Evolutionary conservation across 805 yeast genomes (phyloP).

Genomic region (Lipomyces anomalus): DNA sequence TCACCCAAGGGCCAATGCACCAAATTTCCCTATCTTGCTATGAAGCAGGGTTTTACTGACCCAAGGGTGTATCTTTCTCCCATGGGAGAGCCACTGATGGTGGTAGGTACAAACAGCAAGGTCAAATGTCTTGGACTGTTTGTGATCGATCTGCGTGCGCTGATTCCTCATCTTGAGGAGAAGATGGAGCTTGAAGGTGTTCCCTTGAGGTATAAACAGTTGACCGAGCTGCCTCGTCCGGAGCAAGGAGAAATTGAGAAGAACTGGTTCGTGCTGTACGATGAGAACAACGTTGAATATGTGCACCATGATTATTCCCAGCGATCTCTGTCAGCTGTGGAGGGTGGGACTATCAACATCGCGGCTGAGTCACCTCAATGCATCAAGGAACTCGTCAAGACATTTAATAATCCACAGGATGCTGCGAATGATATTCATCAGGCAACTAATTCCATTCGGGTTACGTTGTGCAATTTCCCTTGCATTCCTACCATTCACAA

Average conservation of each 20-base stretch:
- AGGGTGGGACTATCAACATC: too few species aligned
- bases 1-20: slow-evolving; percentile 12
- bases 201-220: slow-evolving; percentile 9
- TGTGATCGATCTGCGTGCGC: slow-evolving; percentile 18
- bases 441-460: slow-evolving; percentile 8
- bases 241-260: slow-evolving; percentile 6
- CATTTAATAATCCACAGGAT: too few species aligned
- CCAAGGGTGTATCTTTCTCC: slow-evolving; percentile 20
- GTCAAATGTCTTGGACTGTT: slow-evolving; percentile 14
- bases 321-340: too few species aligned
- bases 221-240: slow-evolving; percentile 10
- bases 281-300: slow-evolving; percentile 1
- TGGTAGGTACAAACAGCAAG: slow-evolving; percentile 13
- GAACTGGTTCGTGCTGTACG: slow-evolving; percentile 13
- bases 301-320: slow-evolving; percentile 22
- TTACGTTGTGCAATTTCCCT: slow-evolving; percentile 9
- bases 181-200: slow-evolving; percentile 7
- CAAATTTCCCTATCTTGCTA: neutral
- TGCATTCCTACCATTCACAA: slow-evolving; percentile 10
- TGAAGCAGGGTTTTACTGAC: slow-evolving; percentile 13
- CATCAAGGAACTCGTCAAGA: neutral
- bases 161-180: slow-evolving; percentile 13
- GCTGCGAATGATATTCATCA: slow-evolving; percentile 4
- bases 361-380: slow-evolving; percentile 2
- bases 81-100: slow-evolving; percentile 20